phyloP scores from a whole-genome alignment of 768 basidiomycete genomes.

The Collybia sordida region DNA sequence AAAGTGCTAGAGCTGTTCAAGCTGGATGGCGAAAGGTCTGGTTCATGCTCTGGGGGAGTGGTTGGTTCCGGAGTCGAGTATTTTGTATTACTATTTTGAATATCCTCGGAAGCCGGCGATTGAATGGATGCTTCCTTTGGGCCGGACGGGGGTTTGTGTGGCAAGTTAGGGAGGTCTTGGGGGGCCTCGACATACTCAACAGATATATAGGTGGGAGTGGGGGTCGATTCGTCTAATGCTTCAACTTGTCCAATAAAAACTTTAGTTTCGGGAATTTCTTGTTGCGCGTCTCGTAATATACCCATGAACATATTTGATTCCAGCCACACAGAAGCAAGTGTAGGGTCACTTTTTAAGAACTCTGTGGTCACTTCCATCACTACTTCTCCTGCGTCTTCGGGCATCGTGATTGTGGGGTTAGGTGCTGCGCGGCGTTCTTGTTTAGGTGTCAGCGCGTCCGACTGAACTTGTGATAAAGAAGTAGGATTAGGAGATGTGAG shows the following conservation, averaged over 20 bases:
- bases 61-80: not conserved
- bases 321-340: not conserved
- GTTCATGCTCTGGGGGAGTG: not conserved
- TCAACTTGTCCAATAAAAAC: not conserved
- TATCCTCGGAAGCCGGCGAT: not conserved
- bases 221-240: too few species aligned
- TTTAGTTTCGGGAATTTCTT: too few species aligned
- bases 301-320: slow-evolving; percentile 7
- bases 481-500: too few species aligned
- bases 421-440: too few species aligned
- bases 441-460: too few species aligned
- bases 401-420: not conserved
- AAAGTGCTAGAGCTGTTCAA: slow-evolving; percentile 8
- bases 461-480: too few species aligned
- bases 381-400: slow-evolving; percentile 1
- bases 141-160: not conserved
- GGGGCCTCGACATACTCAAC: not conserved
- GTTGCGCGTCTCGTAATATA: not conserved
- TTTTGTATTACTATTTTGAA: not conserved
- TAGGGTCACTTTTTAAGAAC: slow-evolving; percentile 3
- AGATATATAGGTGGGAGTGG: not conserved
- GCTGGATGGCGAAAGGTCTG: slow-evolving; percentile 9
- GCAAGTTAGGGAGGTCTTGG: not conserved
- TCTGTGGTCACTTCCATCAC: not conserved
- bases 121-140: too few species aligned